Percentiles rank a stretch among this genome's conserved stretches.
phyloP scores from a whole-genome alignment of 2,329 filamentous ascomycete genomes.

The Diaporthe citrichinensis region DNA sequence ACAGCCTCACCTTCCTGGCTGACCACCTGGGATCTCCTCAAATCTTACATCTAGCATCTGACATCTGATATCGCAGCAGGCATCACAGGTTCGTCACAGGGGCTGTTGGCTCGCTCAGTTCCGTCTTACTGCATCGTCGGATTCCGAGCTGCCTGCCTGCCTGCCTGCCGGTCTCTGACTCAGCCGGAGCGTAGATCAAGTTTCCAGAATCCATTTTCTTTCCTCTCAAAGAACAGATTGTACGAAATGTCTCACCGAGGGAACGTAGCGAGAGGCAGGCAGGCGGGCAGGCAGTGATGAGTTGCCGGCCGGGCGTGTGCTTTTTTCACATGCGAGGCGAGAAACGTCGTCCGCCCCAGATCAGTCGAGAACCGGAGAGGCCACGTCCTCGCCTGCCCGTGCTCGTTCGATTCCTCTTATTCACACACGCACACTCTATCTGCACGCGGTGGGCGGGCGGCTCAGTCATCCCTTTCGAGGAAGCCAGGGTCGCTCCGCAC shows the following conservation, averaged over 20 bases:
- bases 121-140: slow-evolving; percentile 23
- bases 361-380: slow-evolving; percentile 3
- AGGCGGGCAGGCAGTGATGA: background rate
- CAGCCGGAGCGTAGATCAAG: slow-evolving; percentile 5
- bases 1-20: slow-evolving; percentile 8
- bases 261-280: background rate
- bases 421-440: background rate
- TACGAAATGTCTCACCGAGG: background rate
- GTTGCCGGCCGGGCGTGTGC: slow-evolving; percentile 23
- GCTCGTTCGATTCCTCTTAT: background rate
- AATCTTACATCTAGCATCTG: background rate
- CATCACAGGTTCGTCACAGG: background rate
- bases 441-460: background rate
- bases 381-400: background rate
- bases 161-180: slow-evolving; percentile 1
- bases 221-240: background rate
- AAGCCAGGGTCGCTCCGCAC: slow-evolving; percentile 90
- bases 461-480: slow-evolving; percentile 73
- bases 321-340: slow-evolving; percentile 5
- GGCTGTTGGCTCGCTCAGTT: background rate
- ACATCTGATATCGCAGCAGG: background rate
- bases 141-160: background rate
- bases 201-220: background rate
- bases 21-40: background rate
- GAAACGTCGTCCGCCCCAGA: background rate